Evolutionary conservation across 495 filamentous ascomycete genomes (phyloP).

Genomic region (Penicillium verhagenii): DNA sequence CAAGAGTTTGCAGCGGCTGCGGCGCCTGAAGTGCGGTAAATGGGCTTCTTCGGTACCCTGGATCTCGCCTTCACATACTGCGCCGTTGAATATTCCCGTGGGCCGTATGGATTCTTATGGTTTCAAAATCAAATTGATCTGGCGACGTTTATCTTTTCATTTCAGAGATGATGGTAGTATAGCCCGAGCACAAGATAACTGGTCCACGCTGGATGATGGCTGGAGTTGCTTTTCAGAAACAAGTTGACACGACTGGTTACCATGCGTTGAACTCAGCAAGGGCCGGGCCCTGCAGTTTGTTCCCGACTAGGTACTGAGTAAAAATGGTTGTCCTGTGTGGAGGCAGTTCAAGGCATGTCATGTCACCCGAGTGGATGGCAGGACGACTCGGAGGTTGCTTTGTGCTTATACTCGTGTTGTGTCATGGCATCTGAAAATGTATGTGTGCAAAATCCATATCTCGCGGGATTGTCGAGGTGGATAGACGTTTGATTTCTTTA

Average conservation of each 20-base stretch:
- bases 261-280: background rate
- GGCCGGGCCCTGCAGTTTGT: background rate
- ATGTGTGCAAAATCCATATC: background rate
- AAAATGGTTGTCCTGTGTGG: background rate
- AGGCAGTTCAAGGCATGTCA: background rate
- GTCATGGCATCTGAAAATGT: too few relatives aligned
- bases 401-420: background rate
- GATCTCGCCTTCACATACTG: too few relatives aligned
- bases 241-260: background rate
- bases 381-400: background rate
- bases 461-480: background rate
- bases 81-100: too few relatives aligned
- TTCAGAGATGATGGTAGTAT: background rate
- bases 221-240: background rate
- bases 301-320: background rate
- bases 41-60: too few relatives aligned
- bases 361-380: background rate
- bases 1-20: slow-evolving; percentile 40
- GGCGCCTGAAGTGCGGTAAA: slow-evolving; percentile 41
- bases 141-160: too few relatives aligned
- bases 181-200: background rate
- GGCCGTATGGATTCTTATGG: background rate
- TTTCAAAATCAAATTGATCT: background rate
- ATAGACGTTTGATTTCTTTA: slow-evolving; percentile 2
- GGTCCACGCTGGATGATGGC: background rate